Conservation (phyloP, 371 early-diverging fungal species). For the Rhizopus microsporus region DNA sequence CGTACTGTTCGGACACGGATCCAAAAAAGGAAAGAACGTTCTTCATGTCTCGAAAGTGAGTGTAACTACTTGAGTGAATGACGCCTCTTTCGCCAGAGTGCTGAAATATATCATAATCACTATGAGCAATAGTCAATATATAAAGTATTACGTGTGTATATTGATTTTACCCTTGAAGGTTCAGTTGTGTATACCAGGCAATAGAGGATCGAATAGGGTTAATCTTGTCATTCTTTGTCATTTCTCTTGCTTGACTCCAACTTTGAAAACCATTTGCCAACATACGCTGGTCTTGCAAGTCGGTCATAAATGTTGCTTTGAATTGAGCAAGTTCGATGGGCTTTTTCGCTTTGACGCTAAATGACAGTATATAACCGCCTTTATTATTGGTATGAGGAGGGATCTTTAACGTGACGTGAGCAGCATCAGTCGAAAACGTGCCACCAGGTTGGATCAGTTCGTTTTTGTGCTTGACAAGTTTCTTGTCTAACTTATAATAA, state of each 20-base stretch:
- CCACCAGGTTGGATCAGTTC: constrained; percentile 16
- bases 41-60: constrained; percentile 52
- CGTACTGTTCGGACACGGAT: constrained; percentile 53
- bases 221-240: constrained; percentile 32
- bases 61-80: constrained; percentile 58
- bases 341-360: constrained; percentile 28
- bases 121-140: constrained; percentile 26
- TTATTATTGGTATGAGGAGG: constrained; percentile 20
- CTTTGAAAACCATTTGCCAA: constrained; percentile 63
- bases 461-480: constrained; percentile 17
- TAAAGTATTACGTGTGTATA: constrained; percentile 9
- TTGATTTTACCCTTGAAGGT: constrained; percentile 49
- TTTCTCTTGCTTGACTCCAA: constrained; percentile 55
- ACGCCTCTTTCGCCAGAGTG: constrained; percentile 54
- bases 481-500: constrained; percentile 20
- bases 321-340: constrained; percentile 32
- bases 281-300: constrained; percentile 39
- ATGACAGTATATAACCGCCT: constrained; percentile 20
- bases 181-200: constrained; percentile 45
- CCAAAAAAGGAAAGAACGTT: constrained; percentile 50
- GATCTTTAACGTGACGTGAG: constrained; percentile 18
- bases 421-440: constrained; percentile 22
- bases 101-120: constrained; percentile 56
- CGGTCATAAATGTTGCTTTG: constrained; percentile 31
- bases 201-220: constrained; percentile 38